Conservation (phyloP, 495 filamentous ascomycete genomes). For the Penicillium alfredii region DNA sequence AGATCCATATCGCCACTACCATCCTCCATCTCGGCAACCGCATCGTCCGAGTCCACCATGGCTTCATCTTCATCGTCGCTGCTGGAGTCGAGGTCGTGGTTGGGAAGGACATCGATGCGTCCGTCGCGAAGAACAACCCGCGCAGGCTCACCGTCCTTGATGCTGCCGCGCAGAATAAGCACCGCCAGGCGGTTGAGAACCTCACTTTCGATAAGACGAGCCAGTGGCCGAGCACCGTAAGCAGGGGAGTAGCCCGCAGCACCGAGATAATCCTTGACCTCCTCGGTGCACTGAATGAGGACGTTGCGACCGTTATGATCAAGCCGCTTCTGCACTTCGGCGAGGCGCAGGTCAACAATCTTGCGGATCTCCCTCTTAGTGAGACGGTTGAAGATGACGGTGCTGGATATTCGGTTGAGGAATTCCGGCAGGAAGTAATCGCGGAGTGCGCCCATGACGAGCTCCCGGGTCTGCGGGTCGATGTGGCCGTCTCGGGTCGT, state of each 20-base stretch:
- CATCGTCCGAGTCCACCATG: slow-evolving; percentile 63
- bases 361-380: slow-evolving; percentile 80
- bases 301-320: slow-evolving; percentile 75
- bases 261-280: slow-evolving; percentile 86
- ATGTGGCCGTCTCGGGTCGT: slow-evolving; percentile 74
- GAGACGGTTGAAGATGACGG: slow-evolving; percentile 97
- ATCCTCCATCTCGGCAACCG: slow-evolving; percentile 60
- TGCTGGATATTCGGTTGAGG: slow-evolving; percentile 90
- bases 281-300: slow-evolving; percentile 64
- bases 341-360: slow-evolving; percentile 88
- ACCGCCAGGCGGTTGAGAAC: slow-evolving; percentile 90
- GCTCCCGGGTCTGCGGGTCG: slow-evolving; percentile 76
- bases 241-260: slow-evolving; percentile 85
- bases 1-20: slow-evolving; percentile 64
- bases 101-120: slow-evolving; percentile 72
- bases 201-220: slow-evolving; percentile 89
- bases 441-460: slow-evolving; percentile 83
- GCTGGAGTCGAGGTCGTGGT: slow-evolving; percentile 57
- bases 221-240: slow-evolving; percentile 86
- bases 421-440: slow-evolving; percentile 98
- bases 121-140: slow-evolving; percentile 69
- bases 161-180: slow-evolving; percentile 74
- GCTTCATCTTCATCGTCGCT: slow-evolving; percentile 61
- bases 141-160: slow-evolving; percentile 80
- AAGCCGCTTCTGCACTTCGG: slow-evolving; percentile 87